Conservation (phyloP, 306 rosid species). For the Abrus precatorius region DNA sequence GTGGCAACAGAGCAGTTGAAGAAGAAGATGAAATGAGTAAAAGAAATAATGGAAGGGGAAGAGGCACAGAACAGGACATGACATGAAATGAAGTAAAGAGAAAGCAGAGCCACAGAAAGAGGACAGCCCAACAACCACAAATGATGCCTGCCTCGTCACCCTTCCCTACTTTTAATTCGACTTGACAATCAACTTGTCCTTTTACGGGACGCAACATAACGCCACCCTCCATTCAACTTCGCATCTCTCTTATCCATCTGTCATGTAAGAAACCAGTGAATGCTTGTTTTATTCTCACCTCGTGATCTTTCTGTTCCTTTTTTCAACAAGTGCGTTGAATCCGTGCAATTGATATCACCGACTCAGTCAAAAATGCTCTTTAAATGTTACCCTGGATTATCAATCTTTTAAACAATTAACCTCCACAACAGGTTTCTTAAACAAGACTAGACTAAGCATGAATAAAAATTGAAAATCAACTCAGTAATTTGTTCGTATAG, state of each 20-base stretch:
- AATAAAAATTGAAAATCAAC: no score
- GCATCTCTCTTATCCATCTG: conserved; percentile 3
- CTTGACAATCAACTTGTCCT: conserved; percentile 28
- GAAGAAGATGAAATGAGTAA: not conserved
- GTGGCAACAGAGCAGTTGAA: not conserved
- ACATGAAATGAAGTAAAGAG: not conserved
- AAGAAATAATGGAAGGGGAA: not conserved
- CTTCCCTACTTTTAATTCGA: conserved; percentile 11
- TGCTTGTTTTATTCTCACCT: no score
- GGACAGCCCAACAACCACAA: conserved; percentile 23
- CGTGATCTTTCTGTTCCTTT: no score
- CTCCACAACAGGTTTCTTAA: not conserved
- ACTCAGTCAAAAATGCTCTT: not conserved
- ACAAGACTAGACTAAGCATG: no score
- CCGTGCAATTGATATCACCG: no score
- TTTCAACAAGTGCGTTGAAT: no score
- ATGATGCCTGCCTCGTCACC: not conserved
- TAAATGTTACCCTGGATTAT: not conserved
- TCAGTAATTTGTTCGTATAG: no score
- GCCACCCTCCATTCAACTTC: no score
- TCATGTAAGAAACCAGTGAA: no score
- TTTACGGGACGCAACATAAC: no score
- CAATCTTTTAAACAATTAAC: not conserved
- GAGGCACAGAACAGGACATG: not conserved
- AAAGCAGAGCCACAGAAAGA: conserved; percentile 38